These are phyloP conservation scores for Penicillium malachiteum DNA, from an alignment of 495 filamentous ascomycete genomes.

Conservation along the genomic window DNA sequence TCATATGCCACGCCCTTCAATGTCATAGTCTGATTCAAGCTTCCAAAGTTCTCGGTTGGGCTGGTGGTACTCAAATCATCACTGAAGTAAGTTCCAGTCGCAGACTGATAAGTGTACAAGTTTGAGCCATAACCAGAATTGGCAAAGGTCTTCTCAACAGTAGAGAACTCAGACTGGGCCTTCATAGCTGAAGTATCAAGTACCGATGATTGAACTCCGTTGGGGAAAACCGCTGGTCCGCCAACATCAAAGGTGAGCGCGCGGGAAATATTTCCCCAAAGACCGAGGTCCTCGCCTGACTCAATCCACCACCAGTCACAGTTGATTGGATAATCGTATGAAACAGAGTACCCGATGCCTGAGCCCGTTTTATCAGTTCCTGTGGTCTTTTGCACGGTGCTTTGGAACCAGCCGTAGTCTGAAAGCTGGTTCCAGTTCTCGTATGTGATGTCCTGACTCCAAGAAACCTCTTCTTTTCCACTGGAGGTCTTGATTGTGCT, in stretches of 20 bases:
- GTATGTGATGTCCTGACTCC: neutral
- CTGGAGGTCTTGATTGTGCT: neutral
- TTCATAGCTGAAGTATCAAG: neutral
- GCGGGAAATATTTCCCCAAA: neutral
- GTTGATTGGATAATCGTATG: slow-evolving; percentile 1
- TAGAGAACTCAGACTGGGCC: neutral
- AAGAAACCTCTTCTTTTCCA: neutral
- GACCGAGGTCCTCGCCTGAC: neutral
- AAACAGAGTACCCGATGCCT: neutral
- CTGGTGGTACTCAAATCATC: neutral
- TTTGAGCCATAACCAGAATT: neutral
- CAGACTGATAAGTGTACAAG: neutral
- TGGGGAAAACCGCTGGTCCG: neutral
- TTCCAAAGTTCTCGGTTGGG: neutral
- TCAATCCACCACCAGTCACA: neutral
- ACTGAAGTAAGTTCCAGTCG: neutral
- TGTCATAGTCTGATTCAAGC: neutral
- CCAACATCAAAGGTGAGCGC: neutral
- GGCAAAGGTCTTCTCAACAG: neutral
- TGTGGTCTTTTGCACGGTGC: neutral
- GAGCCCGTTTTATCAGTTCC: neutral
- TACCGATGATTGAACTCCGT: neutral
- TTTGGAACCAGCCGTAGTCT: neutral
- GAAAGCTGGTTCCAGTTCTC: neutral
- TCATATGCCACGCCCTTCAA: neutral